These are phyloP conservation scores for Ophiognomonia clavigignenti-juglandacearum DNA, from an alignment of 2,329 filamentous ascomycete genomes.

Conservation along the genomic window DNA sequence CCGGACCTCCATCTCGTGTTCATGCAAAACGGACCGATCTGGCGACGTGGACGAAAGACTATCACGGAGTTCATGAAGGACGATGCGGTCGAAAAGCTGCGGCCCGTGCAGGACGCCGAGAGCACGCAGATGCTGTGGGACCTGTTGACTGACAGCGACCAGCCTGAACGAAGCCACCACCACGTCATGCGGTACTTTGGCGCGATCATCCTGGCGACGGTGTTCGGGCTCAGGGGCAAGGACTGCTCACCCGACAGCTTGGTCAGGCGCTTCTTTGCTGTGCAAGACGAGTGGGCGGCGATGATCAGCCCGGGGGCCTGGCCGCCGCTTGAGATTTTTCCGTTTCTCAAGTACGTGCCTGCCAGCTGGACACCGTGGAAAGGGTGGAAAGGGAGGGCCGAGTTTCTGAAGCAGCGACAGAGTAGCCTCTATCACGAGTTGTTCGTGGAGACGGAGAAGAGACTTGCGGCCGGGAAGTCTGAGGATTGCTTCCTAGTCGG, in stretches of 20 bases:
- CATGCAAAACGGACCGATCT: conserved; percentile 17
- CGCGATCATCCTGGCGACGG: conserved; percentile 17
- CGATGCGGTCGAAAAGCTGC: conserved; percentile 14
- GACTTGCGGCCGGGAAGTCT: conserved; percentile 9
- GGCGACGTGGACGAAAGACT: conserved; percentile 19
- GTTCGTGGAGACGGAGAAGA: conserved; percentile 9
- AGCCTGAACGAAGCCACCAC: conserved; percentile 11
- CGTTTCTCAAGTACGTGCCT: conserved; percentile 18
- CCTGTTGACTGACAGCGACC: conserved; percentile 6
- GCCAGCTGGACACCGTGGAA: conserved; percentile 20
- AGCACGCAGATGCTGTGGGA: conserved; percentile 20
- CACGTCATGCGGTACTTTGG: conserved; percentile 17
- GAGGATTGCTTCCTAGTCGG: conserved; percentile 16
- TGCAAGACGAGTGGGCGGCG: conserved; percentile 15
- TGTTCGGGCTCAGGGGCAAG: conserved; percentile 18
- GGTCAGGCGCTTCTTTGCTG: conserved; percentile 17
- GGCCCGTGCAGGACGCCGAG: conserved; percentile 19
- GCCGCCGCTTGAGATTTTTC: conserved; percentile 20
- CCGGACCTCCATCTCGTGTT: conserved; percentile 19
- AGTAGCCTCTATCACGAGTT: conserved; percentile 18
- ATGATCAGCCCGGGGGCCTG: conserved; percentile 13
- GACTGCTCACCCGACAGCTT: conserved; percentile 1
- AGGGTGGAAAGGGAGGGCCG: conserved; percentile 16
- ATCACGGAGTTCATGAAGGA: conserved; percentile 17
- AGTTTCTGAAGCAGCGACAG: conserved; percentile 12